Evolutionary conservation across 768 basidiomycete species (phyloP), one percentile per base, ranked within the genome.

Genomic region (Tulasnella sp.): DNA sequence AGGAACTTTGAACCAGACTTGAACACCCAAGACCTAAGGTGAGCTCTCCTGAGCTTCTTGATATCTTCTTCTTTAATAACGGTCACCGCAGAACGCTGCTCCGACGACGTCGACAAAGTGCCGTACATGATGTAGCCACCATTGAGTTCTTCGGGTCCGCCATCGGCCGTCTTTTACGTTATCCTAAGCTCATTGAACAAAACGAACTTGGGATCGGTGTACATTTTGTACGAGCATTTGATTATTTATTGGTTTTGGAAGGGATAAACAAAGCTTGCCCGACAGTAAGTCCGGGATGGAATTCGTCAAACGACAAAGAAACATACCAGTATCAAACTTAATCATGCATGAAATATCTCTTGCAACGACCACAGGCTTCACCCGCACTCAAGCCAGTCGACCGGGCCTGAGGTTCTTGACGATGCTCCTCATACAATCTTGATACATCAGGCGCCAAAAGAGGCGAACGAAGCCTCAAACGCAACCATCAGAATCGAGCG

Each of bases 21-120:
- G 79, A 9, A 74, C 74, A 87, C 86, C 86, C 87, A 9, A 87
- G 87, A 14, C 86, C 87, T 16, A 91, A 82, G 32, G 91, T 85
- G 77, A 96, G 95, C 81, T 98, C 95, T 29, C 95, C 95, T 11
- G n/a, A 96, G 83, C 79, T 95, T 92, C 47, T 84, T 80, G 52
- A 88, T 79, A 76, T 94, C 88, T 0, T 93, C 93, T 2, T 88
- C 90, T 73, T 86, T 87, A 81, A 89, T 89, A 87, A 90, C 91
- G 16, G 92, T 73, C 3, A 81, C 82, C 0, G 92, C 91, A 89
- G 95, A 94, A 77, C 2, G 90, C 89, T 74, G 89, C 87, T 73
- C 85, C 80, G 40, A 91, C 83, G 29, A 93, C 90, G 83, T 87
- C 86, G n/a, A 88, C 87, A 92, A 79, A 11, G 84, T 71, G 0